Conservation (phyloP, 768 basidiomycete species). For the Mycena vulgaris region DNA sequence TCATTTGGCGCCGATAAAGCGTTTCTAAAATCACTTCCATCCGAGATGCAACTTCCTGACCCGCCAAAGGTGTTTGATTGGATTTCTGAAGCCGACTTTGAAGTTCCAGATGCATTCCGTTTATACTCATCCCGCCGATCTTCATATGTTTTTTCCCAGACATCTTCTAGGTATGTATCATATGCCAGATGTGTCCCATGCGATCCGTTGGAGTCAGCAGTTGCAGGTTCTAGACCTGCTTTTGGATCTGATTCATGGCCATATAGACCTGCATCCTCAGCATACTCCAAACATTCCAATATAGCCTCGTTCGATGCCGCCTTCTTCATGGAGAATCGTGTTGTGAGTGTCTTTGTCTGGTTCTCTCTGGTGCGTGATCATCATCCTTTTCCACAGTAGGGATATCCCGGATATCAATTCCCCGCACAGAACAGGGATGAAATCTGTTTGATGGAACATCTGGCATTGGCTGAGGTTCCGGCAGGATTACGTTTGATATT, state of each 20-base stretch:
- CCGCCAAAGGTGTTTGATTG: too few relatives aligned
- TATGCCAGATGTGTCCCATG: too few relatives aligned
- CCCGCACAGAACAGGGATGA: too few relatives aligned
- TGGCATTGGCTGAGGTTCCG: too few relatives aligned
- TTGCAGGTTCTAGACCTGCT: not conserved
- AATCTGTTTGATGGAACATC: too few relatives aligned
- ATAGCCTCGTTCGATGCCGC: conserved; percentile 5
- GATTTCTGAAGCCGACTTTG: too few relatives aligned
- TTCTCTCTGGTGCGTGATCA: too few relatives aligned
- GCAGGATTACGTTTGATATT: too few relatives aligned
- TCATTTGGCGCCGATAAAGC: not conserved
- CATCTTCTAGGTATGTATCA: not conserved
- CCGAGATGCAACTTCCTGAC: not conserved
- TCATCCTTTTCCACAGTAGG: too few relatives aligned
- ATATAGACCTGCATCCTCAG: not conserved
- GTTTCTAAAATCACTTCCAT: not conserved
- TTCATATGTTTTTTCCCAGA: conserved; percentile 6
- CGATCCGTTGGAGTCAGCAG: not conserved
- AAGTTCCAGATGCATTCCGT: not conserved
- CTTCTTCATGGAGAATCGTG: conserved; percentile 3
- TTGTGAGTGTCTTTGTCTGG: too few relatives aligned
- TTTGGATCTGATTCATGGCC: not conserved
- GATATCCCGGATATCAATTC: too few relatives aligned
- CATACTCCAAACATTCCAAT: conserved; percentile 10
- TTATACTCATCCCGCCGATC: conserved; percentile 1